Base-by-base conservation (phyloP, 2,329 filamentous ascomycete species). In the Fusarium xylarioides region DNA sequence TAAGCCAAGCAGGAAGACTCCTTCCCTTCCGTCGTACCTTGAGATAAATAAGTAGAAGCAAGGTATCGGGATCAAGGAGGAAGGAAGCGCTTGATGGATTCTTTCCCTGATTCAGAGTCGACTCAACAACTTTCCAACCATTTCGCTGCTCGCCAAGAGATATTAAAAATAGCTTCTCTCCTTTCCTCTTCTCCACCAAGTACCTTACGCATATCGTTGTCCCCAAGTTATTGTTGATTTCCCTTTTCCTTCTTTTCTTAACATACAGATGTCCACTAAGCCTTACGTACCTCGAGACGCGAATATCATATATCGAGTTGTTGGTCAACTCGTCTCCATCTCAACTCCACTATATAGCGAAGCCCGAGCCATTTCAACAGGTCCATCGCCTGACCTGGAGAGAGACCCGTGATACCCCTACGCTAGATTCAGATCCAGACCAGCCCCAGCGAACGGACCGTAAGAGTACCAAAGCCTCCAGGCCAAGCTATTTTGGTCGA, bases 361-460 rank as follows among this genome's bases (percentile, higher is more conserved):
- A 73, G 67, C 74, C 68, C 60, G 73, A 77, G 74, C 71, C 71
- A 76, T 61, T 60, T 66, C 64, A 40, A 69, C 66, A 77, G 57
- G 62, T 53, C 58, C 63, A 63, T 68, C 53, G 60, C 38, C 63
- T 64, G 75, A 66, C 52, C 68, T 66, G 47, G 66, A 71, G 55
- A 68, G 50, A 63, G 56, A 42, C 55, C 60, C 54, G 35, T 32
- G 46, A 68, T 65, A 68, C 58, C 66, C 65, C 34, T 69, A 64
- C 58, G 26, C 69, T 66, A 74, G 75, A 76, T 76, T 67, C 71
- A 76, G 75, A 76, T 75, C 73, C 73, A 77, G 75, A 71, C 71
- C 71, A 64, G 64, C 44, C 66, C 60, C 71, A 64, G 73, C 50
- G 71, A 70, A 77, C 74, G 74, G 75, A 69, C 75, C 75, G 63